phyloP scores from a whole-genome alignment of 306 rosid genomes.

The Sicyos baderoa region DNA sequence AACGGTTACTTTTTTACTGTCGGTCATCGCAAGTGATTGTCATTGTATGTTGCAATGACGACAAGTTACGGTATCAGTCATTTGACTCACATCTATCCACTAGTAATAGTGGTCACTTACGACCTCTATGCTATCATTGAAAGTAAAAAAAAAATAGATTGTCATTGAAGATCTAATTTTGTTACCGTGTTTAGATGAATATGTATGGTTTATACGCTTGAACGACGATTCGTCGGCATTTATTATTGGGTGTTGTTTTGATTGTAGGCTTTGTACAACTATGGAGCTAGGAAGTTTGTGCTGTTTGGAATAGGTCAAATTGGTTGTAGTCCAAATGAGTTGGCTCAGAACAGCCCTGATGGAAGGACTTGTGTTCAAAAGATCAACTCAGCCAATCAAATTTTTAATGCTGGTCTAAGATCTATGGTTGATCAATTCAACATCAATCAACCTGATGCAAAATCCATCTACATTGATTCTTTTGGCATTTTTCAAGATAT shows the following conservation, averaged over 20 bases:
- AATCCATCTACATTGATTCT: constrained; percentile 52
- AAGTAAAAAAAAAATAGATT: too few species aligned
- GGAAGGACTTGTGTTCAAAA: constrained; percentile 64
- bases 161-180: too few species aligned
- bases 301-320: constrained; percentile 83
- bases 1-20: too few species aligned
- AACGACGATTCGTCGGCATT: too few species aligned
- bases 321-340: constrained; percentile 74
- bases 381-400: constrained; percentile 72
- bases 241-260: constrained; percentile 1
- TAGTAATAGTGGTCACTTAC: too few species aligned
- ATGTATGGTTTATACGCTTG: not conserved
- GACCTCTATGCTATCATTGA: too few species aligned
- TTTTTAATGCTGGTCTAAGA: constrained; percentile 58
- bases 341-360: constrained; percentile 78
- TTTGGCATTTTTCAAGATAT: constrained; percentile 72
- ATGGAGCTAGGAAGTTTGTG: constrained; percentile 84
- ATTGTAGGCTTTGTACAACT: constrained; percentile 46
- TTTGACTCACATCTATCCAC: too few species aligned
- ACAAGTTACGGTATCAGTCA: too few species aligned
- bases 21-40: too few species aligned
- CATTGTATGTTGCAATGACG: too few species aligned
- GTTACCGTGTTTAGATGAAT: too few species aligned
- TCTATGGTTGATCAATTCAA: constrained; percentile 58
- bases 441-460: constrained; percentile 50